phyloP scores from a whole-genome alignment of 1,139 yeast species.

The Saccharomycopsis phalli region DNA sequence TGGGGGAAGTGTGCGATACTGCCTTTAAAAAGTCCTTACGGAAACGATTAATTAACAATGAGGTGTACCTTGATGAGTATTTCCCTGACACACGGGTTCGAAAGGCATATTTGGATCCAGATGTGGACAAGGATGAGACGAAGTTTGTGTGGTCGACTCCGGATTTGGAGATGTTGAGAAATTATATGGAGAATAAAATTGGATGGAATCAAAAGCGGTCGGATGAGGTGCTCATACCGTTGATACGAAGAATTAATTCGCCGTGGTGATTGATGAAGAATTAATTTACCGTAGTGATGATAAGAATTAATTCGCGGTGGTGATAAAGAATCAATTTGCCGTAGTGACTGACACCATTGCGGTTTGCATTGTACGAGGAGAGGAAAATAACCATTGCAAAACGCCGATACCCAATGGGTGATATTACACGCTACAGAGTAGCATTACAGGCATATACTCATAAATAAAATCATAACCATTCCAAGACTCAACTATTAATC shows the following conservation, averaged over 20 bases:
- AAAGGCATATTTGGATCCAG: constrained; percentile 71
- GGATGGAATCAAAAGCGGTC: constrained; percentile 75
- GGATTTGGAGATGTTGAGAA: constrained; percentile 67
- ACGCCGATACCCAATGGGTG: no score
- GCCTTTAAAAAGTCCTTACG: constrained; percentile 48
- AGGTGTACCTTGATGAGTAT: constrained; percentile 38
- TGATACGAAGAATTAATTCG: constrained; percentile 38
- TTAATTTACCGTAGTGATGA: no score
- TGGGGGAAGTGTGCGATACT: constrained; percentile 33
- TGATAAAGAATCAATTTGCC: no score
- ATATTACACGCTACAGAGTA: no score
- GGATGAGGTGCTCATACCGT: constrained; percentile 84
- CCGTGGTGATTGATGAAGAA: constrained; percentile 18
- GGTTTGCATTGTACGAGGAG: no score
- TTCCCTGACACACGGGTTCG: constrained; percentile 67
- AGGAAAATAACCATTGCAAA: no score
- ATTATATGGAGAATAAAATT: constrained; percentile 59
- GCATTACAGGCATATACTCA: no score
- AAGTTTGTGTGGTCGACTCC: constrained; percentile 89
- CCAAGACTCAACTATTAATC: neutral
- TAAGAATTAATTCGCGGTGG: no score
- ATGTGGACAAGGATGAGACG: constrained; percentile 72
- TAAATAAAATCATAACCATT: no score
- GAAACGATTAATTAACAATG: constrained; percentile 47
- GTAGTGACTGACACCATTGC: no score